phyloP scores from a whole-genome alignment of 306 rosid genomes.

The Abrus pulchellus region DNA sequence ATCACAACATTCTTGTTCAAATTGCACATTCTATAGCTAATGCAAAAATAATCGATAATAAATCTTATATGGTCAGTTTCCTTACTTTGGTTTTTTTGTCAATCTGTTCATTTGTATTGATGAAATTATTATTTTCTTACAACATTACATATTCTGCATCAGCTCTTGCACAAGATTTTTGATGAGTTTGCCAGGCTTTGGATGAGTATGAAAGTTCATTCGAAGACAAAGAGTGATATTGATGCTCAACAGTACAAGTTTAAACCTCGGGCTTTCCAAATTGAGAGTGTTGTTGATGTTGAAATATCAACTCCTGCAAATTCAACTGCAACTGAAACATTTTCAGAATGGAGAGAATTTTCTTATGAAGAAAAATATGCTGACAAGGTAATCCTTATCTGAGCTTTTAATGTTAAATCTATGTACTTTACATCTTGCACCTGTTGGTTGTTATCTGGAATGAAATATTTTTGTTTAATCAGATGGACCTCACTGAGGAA shows the following conservation, averaged over 20 bases:
- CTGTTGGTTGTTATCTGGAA: conserved; percentile 8
- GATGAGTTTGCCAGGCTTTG: conserved; percentile 71
- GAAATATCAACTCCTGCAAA: conserved; percentile 62
- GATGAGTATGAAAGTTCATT: conserved; percentile 65
- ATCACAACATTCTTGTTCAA: conserved; percentile 72
- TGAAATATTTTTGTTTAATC: conserved; percentile 42
- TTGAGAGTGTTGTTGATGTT: conserved; percentile 76
- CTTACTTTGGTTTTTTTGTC: conserved; percentile 17
- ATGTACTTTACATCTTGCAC: background rate
- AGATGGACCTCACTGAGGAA: conserved; percentile 67
- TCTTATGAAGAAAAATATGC: conserved; percentile 50
- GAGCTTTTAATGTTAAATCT: conserved; percentile 25
- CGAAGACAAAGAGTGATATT: conserved; percentile 65
- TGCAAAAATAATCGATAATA: conserved; percentile 66
- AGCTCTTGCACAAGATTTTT: conserved; percentile 78
- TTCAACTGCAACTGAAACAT: conserved; percentile 56
- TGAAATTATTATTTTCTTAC: conserved; percentile 41
- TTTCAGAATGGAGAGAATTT: conserved; percentile 78
- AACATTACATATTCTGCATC: conserved; percentile 44
- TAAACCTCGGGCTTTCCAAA: conserved; percentile 73
- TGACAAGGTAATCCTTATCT: conserved; percentile 49
- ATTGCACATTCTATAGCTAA: conserved; percentile 66
- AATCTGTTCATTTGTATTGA: conserved; percentile 33
- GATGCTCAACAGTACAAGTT: conserved; percentile 77
- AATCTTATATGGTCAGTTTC: conserved; percentile 70